Base-by-base conservation (phyloP, 1,284 basidiomycete genomes). In the Fomitopsis palustris region DNA sequence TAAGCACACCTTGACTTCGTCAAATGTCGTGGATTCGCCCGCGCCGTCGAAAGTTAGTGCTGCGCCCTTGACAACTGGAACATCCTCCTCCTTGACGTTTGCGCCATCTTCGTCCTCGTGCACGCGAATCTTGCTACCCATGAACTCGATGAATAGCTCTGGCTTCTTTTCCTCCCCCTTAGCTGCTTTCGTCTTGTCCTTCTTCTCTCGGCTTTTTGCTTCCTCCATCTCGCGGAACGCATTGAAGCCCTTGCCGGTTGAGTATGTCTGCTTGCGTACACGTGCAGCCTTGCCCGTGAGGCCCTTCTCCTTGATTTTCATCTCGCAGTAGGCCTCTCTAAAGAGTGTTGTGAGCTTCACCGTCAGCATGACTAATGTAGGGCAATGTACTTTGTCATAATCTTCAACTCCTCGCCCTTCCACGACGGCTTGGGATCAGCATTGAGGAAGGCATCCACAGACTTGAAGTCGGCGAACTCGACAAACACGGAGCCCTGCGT, bases 221-320 rank as follows among this genome's bases (percentile, higher is more conserved):
- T 71, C 76, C 51, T 79, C 86, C 84, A 90, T 88, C 70, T 94
- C 90, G 62, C 82, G 83, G 83, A 98, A 98, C 2, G 95, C 96
- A 73, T 97, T 94, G 79, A 96, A 96, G 29, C 84, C 84, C 33
- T 80, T 79, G 33, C 79, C 76, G 75, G 9, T 79, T 75, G 54
- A 76, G 75, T 12, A 79, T 75, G 53, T 83, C 38, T 86, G 82
- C 61, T 81, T 81, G 62, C 82, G 81, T 64, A 80, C 73, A 49
- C 77, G 75, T 25, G 85, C 87, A 29, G 80, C 83, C 71, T 85
- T 88, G 60, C 86, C 89, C 41, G 78, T 87, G 41, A 92, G 78
- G 9, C 95, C 95, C 76, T 98, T 97, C 78, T 98, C 96, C 76
- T 93, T 91, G 76, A 96, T 93, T 78, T 98, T 99, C 94, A 96